A percentile compares a stretch with the other conserved stretches of the same genome.
Conservation (phyloP, 176 grass and related monocot genomes). For the Triticum timopheevii region DNA sequence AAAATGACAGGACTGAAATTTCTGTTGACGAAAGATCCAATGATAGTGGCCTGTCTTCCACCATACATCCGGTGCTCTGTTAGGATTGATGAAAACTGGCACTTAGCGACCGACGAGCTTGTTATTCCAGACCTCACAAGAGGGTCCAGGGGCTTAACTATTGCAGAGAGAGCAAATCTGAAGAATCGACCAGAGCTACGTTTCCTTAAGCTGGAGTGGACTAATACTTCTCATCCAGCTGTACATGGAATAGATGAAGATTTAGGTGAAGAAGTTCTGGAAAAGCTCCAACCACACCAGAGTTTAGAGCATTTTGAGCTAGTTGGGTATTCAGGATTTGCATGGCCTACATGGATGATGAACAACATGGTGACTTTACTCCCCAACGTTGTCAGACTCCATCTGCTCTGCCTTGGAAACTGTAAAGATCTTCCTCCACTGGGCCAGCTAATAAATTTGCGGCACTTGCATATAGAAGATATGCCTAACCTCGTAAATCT, state of each 20-base stretch:
- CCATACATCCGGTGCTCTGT: background rate
- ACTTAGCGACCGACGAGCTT: conserved; percentile 14
- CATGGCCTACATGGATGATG: conserved; percentile 34
- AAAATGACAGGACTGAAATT: conserved; percentile 12
- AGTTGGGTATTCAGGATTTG: conserved; percentile 1
- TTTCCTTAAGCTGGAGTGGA: conserved; percentile 25
- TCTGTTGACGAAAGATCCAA: conserved; percentile 17
- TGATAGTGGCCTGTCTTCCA: background rate
- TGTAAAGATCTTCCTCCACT: conserved; percentile 29
- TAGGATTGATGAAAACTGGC: background rate
- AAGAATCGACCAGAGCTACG: conserved; percentile 11
- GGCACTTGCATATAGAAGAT: conserved; percentile 20
- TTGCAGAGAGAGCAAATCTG: conserved; percentile 10
- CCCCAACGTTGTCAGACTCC: conserved; percentile 31
- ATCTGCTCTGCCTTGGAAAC: conserved; percentile 4
- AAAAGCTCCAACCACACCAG: conserved; percentile 33
- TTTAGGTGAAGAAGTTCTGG: background rate
- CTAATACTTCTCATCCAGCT: background rate
- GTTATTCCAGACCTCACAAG: background rate
- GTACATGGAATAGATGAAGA: background rate
- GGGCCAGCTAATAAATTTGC: conserved; percentile 15
- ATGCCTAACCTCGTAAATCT: conserved; percentile 30
- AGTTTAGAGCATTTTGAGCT: conserved; percentile 17
- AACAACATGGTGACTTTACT: background rate
- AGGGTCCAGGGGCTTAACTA: conserved; percentile 10